Evolutionary conservation across 164 flowering plant genomes (phyloP), one percentile per base, ranked within the genome.

Genomic region (Taxillus chinensis): DNA sequence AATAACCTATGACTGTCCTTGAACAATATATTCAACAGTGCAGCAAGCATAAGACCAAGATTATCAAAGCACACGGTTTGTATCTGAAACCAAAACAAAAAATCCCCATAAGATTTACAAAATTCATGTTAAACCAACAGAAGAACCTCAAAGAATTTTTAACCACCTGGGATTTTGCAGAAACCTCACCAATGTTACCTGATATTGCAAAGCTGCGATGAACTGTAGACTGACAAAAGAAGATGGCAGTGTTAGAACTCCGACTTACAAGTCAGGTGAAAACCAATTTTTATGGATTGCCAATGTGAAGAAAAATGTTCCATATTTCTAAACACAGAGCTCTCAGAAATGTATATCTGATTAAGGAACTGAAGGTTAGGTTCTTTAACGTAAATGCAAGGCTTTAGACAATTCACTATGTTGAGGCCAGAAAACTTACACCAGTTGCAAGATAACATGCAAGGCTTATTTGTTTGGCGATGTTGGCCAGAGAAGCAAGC

Each of bases 51-150:
- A 62, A 92, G 89, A 55, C 98, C 96, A 67, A 92, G 69, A 68
- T 79, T 86, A 66, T 92, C 98, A 73, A 92, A 92, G 81, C 95
- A 89, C 59, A 90, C 98, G 4, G 92, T 75, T 82, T 89, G 95
- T 64, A 89, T 87, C 98, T 92, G 84, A 68, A 79, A 78, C 12
- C 15, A n/a, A 73, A 65, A 64, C 17, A 52, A 71, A 67, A 58
- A 53, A 45, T 65, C 64, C 68, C 60, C 60, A 42, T 14, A 56
- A 15, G 15, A 13, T 49, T 4, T 8, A 55, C 38, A 43, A 43
- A 53, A 45, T 13, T 27, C 42, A 55, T 16, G 55, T 43, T 67
- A 5, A 39, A 49, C 4, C 16, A 50, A 57, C n/a, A 17, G 64
- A 49, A 41, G 3, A 43, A 39, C 27, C 16, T 16, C 8, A 2